Base-by-base conservation (phyloP, 2,329 filamentous ascomycete genomes). In the Allantophomopsis cytisporea region DNA sequence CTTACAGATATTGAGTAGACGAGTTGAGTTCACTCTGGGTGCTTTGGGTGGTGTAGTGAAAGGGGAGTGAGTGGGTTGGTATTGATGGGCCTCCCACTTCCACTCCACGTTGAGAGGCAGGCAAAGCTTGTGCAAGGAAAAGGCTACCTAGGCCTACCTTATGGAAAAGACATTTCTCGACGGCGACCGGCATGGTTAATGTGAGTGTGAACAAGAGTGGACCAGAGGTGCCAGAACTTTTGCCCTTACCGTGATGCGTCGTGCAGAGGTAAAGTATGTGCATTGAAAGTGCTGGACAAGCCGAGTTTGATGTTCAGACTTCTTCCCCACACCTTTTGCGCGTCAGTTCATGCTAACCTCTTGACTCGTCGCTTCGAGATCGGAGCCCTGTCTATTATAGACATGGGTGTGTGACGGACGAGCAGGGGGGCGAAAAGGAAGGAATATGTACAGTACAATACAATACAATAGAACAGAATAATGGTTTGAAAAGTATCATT, bases 281-380 rank as follows among this genome's bases (percentile, higher is more conserved):
- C 35, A 36, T 36, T 36, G 35, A 36, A 36, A 16, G 35, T 15
- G 16, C 18, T 36, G 35, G 35, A 36, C 7, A 8, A 3, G 14
- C 20, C 20, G 35, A 17, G 35, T 36, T 36, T 36, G 35, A 36
- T 36, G 15, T 36, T 36, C 35, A 36, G 35, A 34, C 32, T 36
- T 36, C 35, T 18, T 36, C 35, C 35, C 35, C 15, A 36, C 18
- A 36, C 35, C 35, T 6, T 18, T 21, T 36, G 23, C 23, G 23
- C 23, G 23, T 28, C 23, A 28, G 23, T 28, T 28, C 23, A 28
- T 28, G 23, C 23, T 28, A 28, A 28, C 5, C 23, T 28, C 23
- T 28, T 28, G 23, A 28, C 23, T 28, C 23, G 23, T 28, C 23
- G 23, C 23, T 28, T 28, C 23, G 23, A 28, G 23, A 28, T 28